phyloP scores from a whole-genome alignment of 306 rosid species.

The Rubus idaeus region DNA sequence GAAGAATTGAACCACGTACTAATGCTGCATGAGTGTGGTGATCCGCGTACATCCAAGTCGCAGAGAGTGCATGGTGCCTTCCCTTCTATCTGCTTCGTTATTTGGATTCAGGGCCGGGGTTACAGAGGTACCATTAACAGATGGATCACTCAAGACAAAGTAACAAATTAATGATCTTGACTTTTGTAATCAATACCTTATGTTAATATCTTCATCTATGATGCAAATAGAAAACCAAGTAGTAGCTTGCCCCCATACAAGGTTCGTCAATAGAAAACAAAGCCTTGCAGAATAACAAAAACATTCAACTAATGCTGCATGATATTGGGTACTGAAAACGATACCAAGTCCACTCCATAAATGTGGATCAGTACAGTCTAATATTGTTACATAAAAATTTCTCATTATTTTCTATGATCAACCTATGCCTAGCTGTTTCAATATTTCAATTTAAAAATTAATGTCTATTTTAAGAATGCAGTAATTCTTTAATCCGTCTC shows the following conservation, averaged over 20 bases:
- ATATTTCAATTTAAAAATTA: not conserved
- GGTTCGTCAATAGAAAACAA: not conserved
- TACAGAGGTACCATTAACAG: no score
- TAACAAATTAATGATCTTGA: no score
- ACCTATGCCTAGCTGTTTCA: not conserved
- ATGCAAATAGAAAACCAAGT: no score
- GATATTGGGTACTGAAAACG: not conserved
- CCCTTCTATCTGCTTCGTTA: no score
- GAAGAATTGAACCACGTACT: no score
- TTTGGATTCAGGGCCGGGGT: no score
- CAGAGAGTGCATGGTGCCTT: no score
- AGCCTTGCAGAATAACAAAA: not conserved
- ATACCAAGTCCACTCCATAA: not conserved
- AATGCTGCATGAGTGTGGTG: no score
- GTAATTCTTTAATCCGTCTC: not conserved
- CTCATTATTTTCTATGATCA: not conserved
- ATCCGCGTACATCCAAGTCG: no score
- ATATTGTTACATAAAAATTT: not conserved
- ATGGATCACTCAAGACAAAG: no score
- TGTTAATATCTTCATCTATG: no score
- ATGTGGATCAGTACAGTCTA: not conserved
- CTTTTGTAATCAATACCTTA: no score
- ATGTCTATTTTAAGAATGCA: not conserved
- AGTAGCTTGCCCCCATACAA: not conserved
- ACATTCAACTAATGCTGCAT: not conserved